Evolutionary conservation across 768 basidiomycete species (phyloP).

Genomic region (Rubroboletus pulcherrimus): DNA sequence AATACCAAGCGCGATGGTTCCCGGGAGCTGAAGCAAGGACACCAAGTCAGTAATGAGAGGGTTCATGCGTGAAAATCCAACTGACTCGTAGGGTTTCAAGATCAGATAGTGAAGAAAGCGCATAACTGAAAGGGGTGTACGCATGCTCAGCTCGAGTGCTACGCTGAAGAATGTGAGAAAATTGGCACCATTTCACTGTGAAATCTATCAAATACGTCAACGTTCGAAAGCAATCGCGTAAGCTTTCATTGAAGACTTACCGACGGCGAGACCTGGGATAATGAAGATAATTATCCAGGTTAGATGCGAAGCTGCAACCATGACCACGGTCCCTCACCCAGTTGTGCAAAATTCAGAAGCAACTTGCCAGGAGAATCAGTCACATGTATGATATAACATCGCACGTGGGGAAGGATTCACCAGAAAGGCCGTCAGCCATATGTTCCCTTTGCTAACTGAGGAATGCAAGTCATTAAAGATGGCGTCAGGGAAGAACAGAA

Average conservation of each 20-base stretch:
- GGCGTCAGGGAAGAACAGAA: slow-evolving; percentile 7
- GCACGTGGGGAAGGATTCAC: slow-evolving; percentile 31
- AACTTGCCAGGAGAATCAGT: slow-evolving; percentile 32
- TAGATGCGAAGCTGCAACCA: neutral
- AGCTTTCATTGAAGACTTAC: slow-evolving; percentile 26
- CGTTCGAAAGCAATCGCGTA: neutral
- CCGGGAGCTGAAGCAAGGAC: slow-evolving; percentile 38
- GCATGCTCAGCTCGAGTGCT: neutral
- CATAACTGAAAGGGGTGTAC: slow-evolving; percentile 31
- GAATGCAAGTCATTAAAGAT: neutral
- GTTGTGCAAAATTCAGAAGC: slow-evolving; percentile 45
- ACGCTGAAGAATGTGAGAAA: neutral
- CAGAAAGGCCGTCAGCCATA: slow-evolving; percentile 42
- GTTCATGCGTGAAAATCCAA: neutral
- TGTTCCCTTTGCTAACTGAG: slow-evolving; percentile 54
- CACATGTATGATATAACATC: neutral
- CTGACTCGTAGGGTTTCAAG: slow-evolving; percentile 46
- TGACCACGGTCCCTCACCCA: slow-evolving; percentile 36
- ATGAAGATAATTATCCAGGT: neutral
- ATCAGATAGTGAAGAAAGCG: slow-evolving; percentile 39
- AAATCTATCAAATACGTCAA: slow-evolving; percentile 33
- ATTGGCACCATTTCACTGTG: slow-evolving; percentile 41
- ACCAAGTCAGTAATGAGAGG: neutral
- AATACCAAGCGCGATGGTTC: slow-evolving; percentile 44
- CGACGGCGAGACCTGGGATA: slow-evolving; percentile 34